Evolutionary conservation across 2,329 filamentous ascomycete species (phyloP), one percentile per base, ranked within the genome.

Genomic region (Gyromitra esculenta): DNA sequence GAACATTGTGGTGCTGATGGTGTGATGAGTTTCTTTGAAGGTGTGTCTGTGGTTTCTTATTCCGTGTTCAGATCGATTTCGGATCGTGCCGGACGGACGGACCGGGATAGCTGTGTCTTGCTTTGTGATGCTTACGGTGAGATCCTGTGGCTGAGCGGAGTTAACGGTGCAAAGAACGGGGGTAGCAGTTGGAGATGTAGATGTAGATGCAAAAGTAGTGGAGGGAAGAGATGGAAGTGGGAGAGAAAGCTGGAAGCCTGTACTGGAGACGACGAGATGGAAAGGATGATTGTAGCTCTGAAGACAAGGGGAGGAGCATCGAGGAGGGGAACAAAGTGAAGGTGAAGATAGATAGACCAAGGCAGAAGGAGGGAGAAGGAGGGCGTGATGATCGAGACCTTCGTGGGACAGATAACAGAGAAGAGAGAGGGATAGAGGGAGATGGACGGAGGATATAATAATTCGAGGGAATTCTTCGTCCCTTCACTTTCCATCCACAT

Each of bases 1-100:
- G 64, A 74, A 77, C 75, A 77, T 77, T 18, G 41, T 57, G 48
- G 15, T 37, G n/a, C 15, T 50, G 37, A 37, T 18, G 50, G 18
- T 52, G n/a, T 39, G 18, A 37, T 21, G 56, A 18, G 37, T 68
- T 43, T 31, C 18, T 66, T 5, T 48, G 21, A 31, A 35, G 37
- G 59, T 45, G 59, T 54, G 48, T 56, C 21, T 45, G 21, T 63
- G 41, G 15, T 35, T 59, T 39, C 41, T 45, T 50, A 59, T 74
- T 50, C 15, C 11, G 35, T 59, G 13, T 25, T 62, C 57, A 48
- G 48, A 64, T 72, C 59, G 68, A 25, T 56, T 48, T 72, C 57
- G 48, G 59, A 41, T 43, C 35, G 45, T 21, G 39, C 48, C 65
- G 52, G 13, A 43, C 25, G 43, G 43, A n/a, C 31, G 41, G 54